Evolutionary conservation across 352 stramenopile species (phyloP).

Genomic region (Halophytophthora batemanensis): DNA sequence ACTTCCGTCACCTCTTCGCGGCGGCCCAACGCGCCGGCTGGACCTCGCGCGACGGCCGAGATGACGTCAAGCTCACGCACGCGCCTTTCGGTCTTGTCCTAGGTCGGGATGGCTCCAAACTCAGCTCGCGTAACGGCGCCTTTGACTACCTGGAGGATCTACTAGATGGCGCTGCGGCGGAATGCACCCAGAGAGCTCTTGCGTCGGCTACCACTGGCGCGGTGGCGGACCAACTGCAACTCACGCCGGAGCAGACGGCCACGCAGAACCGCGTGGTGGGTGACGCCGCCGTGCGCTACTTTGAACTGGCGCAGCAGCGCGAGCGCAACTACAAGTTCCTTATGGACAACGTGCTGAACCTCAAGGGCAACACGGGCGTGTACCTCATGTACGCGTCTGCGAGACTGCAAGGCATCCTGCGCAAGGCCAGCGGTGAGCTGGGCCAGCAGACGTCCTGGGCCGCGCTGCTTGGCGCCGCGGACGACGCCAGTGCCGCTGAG

Average conservation of each 20-base stretch:
- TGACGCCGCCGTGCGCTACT: conserved; percentile 79
- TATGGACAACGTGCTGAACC: conserved; percentile 75
- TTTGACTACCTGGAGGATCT: conserved; percentile 79
- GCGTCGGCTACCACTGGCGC: conserved; percentile 27
- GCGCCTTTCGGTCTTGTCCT: conserved; percentile 80
- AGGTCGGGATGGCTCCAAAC: conserved; percentile 69
- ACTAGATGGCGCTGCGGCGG: conserved; percentile 54
- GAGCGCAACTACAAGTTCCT: conserved; percentile 87
- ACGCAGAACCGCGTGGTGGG: conserved; percentile 55
- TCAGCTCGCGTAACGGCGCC: conserved; percentile 78
- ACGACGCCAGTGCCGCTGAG: conserved; percentile 21
- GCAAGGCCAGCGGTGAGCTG: conserved; percentile 38
- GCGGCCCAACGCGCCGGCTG: conserved; percentile 53
- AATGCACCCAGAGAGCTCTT: conserved; percentile 64
- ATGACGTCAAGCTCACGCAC: conserved; percentile 60
- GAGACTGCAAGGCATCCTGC: conserved; percentile 68
- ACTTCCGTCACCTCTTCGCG: conserved; percentile 80
- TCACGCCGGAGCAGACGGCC: conserved; percentile 22
- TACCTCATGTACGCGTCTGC: conserved; percentile 83
- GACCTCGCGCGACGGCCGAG: conserved; percentile 22
- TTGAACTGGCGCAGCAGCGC: conserved; percentile 79
- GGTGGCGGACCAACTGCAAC: conserved; percentile 17
- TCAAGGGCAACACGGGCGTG: conserved; percentile 83
- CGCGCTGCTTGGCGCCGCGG: conserved; percentile 28
- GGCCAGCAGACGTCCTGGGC: conserved; percentile 15